These are phyloP conservation scores for Saturnispora mendoncae DNA, from an alignment of 805 yeast genomes.

Conservation along the genomic window DNA sequence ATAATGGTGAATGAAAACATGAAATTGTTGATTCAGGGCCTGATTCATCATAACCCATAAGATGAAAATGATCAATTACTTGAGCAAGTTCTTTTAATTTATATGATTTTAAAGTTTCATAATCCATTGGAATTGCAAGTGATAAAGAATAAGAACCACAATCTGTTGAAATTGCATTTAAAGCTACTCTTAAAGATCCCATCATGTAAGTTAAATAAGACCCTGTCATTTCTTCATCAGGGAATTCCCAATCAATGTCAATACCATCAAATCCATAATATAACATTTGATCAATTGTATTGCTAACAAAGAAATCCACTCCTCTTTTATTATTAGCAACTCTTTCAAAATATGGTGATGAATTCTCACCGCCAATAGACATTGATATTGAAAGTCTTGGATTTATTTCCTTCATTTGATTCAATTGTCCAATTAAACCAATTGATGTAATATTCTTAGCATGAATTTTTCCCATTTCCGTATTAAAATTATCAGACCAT, in stretches of 20 bases:
- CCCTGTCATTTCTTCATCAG: constrained; percentile 38
- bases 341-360: constrained; percentile 34
- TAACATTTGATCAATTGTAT: constrained; percentile 39
- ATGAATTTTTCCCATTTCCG: background rate
- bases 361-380: constrained; percentile 78
- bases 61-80: constrained; percentile 61
- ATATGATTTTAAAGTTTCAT: constrained; percentile 35
- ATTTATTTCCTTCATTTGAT: constrained; percentile 21
- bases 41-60: constrained; percentile 86
- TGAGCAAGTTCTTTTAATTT: constrained; percentile 47
- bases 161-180: constrained; percentile 25
- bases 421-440: constrained; percentile 27
- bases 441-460: constrained; percentile 1
- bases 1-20: constrained; percentile 66
- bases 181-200: constrained; percentile 10
- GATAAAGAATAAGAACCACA: constrained; percentile 34
- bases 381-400: constrained; percentile 45
- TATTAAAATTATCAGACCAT: background rate
- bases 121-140: constrained; percentile 69
- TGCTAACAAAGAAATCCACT: constrained; percentile 39
- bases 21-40: constrained; percentile 65
- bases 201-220: constrained; percentile 36
- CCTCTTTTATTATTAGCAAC: constrained; percentile 20
- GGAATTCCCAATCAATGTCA: constrained; percentile 95
- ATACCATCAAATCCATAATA: constrained; percentile 76